Evolutionary conservation across 1,284 basidiomycete genomes (phyloP), one percentile per base, ranked within the genome.

Genomic region (Phellopilus nigrolimitatus): DNA sequence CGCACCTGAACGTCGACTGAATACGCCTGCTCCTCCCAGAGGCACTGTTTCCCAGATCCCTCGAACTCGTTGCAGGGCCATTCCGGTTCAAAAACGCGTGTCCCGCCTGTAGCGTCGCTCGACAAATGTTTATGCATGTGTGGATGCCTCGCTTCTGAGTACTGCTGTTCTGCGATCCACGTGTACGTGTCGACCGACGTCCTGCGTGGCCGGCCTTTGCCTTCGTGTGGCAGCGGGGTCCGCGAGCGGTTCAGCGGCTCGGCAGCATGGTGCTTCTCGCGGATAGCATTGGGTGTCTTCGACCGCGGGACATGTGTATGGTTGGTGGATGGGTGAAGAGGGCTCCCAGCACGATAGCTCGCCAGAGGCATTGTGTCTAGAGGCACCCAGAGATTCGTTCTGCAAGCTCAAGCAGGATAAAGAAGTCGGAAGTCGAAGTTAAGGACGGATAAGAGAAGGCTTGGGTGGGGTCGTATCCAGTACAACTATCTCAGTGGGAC

Each of bases 131-230:
- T 72, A 41, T 72, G 64, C 44, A 83, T 76, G 82, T 84, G 84
- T 49, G 74, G 56, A 72, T 76, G 59, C 71, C 68, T 58, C 68
- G 72, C 57, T 39, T 68, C 69, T 48, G 67, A 66, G 38, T 62
- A 62, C 56, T 79, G 74, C 61, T 80, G 75, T 55, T 82, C 75
- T 47, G 73, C 69, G 13, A 75, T 73, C 78, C 81, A 82, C 8
- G 75, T 67, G 57, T 74, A 78, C 10, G 74, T 73, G 54, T 75
- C 66, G 13, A 71, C 69, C 64, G 74, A 71, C 48, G 74, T 72
- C 56, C 71, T 61, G 66, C 71, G 70, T 6, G 66, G 70, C 27
- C 61, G 47, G 40, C 12, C n/a, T 6, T 45, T 48, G n/a, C 50
- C 48, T 22, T 39, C 41, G 36, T 46, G 24, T 19, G 47, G 39